phyloP scores from a whole-genome alignment of 176 grass and related monocot genomes.

The Musa acuminata region DNA sequence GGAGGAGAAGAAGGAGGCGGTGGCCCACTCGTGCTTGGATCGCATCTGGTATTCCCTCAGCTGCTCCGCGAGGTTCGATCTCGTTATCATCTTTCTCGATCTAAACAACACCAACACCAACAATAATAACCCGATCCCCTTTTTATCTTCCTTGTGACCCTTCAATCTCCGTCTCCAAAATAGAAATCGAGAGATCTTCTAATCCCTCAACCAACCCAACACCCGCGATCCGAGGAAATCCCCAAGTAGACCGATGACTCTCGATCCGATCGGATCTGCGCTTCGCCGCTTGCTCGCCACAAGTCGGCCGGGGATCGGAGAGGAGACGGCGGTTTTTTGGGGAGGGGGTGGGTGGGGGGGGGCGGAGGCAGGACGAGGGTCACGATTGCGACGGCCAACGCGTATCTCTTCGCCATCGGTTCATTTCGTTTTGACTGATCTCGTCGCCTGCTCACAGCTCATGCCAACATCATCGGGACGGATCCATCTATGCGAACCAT shows the following conservation, averaged over 20 bases:
- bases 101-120: background rate
- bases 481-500: too few species aligned
- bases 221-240: background rate
- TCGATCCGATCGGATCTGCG: background rate
- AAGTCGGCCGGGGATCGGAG: too few species aligned
- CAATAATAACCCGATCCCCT: background rate
- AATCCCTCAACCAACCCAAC: background rate
- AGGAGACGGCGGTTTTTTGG: too few species aligned
- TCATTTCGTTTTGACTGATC: too few species aligned
- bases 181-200: too few species aligned
- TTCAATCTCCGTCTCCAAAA: background rate
- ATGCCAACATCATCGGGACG: too few species aligned
- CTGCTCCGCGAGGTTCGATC: conserved; percentile 43
- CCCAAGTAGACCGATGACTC: background rate
- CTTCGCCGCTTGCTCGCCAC: background rate
- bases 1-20: conserved; percentile 29
- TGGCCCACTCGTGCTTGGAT: conserved; percentile 36
- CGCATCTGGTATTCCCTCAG: conserved; percentile 33
- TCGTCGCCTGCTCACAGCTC: too few species aligned
- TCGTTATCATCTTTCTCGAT: conserved; percentile 20
- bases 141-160: background rate
- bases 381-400: too few species aligned
- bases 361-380: too few species aligned
- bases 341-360: too few species aligned
- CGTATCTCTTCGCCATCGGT: too few species aligned